Base-by-base conservation (phyloP, 140 eudicot species). In the Anethum foeniculum region DNA sequence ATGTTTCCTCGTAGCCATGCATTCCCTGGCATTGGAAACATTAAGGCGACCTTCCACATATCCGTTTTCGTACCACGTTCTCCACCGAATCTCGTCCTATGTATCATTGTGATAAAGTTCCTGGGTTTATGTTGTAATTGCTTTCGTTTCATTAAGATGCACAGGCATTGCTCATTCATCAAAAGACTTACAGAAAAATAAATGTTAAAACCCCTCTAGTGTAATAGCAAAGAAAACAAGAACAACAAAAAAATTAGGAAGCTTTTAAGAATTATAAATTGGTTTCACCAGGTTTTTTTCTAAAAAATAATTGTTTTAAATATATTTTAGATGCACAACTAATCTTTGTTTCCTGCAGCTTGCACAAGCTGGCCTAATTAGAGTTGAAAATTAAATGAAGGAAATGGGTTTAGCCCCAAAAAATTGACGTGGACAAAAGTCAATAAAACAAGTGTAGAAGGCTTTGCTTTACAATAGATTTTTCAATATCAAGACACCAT, bases 361-460 rank as follows among this genome's bases (percentile, higher is more conserved):
- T 62, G 96, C 91, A 28, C 90, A 94, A 86, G 92, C 97, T 19
- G 98, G 98, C 7, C 85, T 94, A 75, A 96, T 94, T 81, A 86
- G 96, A 15, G 91, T 92, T 25, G 94, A 94, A 80, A 87, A 94
- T 85, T 97, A 94, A 86, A 90, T 94, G 97, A 90, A 90, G 79
- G 98, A 94, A 87, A 87, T 94, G 47, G 97, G 96, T 16, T 84
- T 94, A 88, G 85, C 82, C 18, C 88, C 91, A n/a, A 15, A 76
- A 75, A 80, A 82, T 80, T 79, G 84, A 52, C 11, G 86, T 60
- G 47, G 80, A 36, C 48, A 3, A n/a, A n/a, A n/a, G n/a, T n/a
- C n/a, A n/a, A n/a, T n/a, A n/a, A n/a, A n/a, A n/a, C n/a, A n/a
- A n/a, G n/a, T n/a, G n/a, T n/a, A n/a, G n/a, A n/a, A n/a, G n/a